Conservation (phyloP, 2,329 filamentous ascomycete genomes). For the Aureobasidium pullulans region DNA sequence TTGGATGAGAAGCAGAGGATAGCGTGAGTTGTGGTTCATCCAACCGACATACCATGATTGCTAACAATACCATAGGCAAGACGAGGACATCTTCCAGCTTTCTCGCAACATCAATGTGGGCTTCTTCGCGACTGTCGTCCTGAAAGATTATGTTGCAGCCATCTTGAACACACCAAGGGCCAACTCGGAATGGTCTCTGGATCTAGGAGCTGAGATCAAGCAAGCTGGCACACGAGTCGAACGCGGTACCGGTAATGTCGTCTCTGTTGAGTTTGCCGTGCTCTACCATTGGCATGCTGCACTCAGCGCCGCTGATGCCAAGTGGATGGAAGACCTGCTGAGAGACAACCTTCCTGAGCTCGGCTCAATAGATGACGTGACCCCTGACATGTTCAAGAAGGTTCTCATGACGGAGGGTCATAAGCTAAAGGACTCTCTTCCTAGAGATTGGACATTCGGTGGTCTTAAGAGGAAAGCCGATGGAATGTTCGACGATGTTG, state of each 20-base stretch:
- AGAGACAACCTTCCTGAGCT: conserved; percentile 30
- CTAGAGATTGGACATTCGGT: conserved; percentile 37
- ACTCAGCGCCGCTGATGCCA: conserved; percentile 37
- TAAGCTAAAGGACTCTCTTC: conserved; percentile 27
- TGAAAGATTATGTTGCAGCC: conserved; percentile 41
- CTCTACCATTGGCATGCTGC: conserved; percentile 43
- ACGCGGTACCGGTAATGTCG: conserved; percentile 37
- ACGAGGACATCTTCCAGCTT: conserved; percentile 43
- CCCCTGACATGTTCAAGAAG: conserved; percentile 35
- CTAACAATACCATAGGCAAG: conserved; percentile 31
- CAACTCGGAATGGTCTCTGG: conserved; percentile 39
- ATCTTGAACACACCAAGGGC: conserved; percentile 40
- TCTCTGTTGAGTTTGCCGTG: conserved; percentile 41
- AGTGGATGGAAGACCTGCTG: conserved; percentile 40
- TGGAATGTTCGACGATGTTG: conserved; percentile 37
- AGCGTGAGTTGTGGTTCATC: conserved; percentile 28
- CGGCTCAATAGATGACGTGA: conserved; percentile 37
- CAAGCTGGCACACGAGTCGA: conserved; percentile 33
- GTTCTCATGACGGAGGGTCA: conserved; percentile 34
- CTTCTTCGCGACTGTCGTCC: conserved; percentile 39
- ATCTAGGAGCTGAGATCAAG: conserved; percentile 41
- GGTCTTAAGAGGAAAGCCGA: conserved; percentile 33
- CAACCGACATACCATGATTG: background rate
- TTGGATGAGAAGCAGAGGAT: conserved; percentile 31
- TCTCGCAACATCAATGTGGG: conserved; percentile 41